Conservation (phyloP, 257 asterid species). For the Petunia secreta region DNA sequence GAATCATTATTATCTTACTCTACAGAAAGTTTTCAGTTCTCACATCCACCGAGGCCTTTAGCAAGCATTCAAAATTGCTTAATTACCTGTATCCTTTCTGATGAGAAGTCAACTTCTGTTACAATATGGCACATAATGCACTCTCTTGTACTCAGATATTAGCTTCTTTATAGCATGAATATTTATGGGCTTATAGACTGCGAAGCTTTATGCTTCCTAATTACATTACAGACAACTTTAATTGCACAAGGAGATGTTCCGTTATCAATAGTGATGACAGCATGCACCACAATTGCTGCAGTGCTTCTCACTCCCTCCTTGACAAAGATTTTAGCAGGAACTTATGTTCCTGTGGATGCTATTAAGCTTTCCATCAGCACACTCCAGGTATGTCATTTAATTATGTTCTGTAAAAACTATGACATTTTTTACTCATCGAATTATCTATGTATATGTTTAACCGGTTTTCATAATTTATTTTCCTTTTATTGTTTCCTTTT, state of each 20-base stretch:
- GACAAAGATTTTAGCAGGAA: conserved; percentile 82
- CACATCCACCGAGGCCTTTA: not conserved
- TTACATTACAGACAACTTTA: conserved; percentile 82
- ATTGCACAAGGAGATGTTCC: conserved; percentile 93
- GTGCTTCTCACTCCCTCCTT: conserved; percentile 82
- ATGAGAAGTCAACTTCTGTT: not conserved
- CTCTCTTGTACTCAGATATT: not conserved
- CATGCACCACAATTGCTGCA: conserved; percentile 85
- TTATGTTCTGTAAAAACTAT: not conserved
- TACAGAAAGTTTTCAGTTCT: not conserved
- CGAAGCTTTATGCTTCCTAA: conserved; percentile 33
- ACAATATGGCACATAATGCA: not conserved
- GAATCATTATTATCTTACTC: not conserved
- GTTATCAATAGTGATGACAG: conserved; percentile 85
- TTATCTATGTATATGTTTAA: not conserved
- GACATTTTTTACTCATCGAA: not conserved
- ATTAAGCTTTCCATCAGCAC: conserved; percentile 81
- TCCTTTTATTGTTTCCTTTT: not conserved
- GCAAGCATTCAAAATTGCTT: not conserved
- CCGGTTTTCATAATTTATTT: not conserved
- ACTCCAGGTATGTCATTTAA: conserved; percentile 59
- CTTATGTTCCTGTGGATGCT: conserved; percentile 79
- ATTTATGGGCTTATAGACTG: not conserved
- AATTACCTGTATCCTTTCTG: not conserved
- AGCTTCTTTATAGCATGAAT: not conserved